Base-by-base conservation (phyloP, 1,139 yeast species). In the Sugiyamaella neomexicana region DNA sequence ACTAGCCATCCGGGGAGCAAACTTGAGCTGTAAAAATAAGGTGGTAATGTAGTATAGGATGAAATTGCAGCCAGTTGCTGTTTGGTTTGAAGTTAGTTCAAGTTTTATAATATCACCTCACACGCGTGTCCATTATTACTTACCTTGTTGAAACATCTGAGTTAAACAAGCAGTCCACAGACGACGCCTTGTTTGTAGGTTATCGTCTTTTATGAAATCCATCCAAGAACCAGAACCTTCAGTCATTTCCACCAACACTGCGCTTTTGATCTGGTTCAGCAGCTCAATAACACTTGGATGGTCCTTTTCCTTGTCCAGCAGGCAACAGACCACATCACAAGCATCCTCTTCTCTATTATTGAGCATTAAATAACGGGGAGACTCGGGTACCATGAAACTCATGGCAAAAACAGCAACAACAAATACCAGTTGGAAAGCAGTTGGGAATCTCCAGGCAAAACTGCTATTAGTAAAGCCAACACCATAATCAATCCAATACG, bases 401-500 rank as follows among this genome's bases (percentile, higher is more conserved):
- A 60, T 53, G 6, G 41, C 41, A n/a, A 54, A 32, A n/a, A 60
- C 47, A 10, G 52, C 44, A 13, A 59, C 8, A 0, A 54, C 52
- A 37, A 64, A 64, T 6, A 62, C 55, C 2, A 58, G 44, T 48
- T 64, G 68, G 43, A 65, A 62, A 12, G 65, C 66, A 15, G 63
- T 57, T 1, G 83, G 83, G 59, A 80, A 70, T 63, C 82, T 73
- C 83, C 83, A 80, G 25, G 84, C 80, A 39, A 67, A 43, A n/a
- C 45, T 50, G 9, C 50, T 31, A 13, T 50, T 81, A 78, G 60
- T 59, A 31, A 58, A 63, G 49, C 52, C 61, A 32, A 49, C 9
- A 78, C 55, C 88, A 75, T 65, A 80, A 79, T 34, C 86, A 75
- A 60, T 81, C 89, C 90, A 86, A 70, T 86, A 85, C 9, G 90